These are phyloP conservation scores for Amaranthus hypochondriacus DNA, from an alignment of 148 eudicot species.

Conservation along the genomic window DNA sequence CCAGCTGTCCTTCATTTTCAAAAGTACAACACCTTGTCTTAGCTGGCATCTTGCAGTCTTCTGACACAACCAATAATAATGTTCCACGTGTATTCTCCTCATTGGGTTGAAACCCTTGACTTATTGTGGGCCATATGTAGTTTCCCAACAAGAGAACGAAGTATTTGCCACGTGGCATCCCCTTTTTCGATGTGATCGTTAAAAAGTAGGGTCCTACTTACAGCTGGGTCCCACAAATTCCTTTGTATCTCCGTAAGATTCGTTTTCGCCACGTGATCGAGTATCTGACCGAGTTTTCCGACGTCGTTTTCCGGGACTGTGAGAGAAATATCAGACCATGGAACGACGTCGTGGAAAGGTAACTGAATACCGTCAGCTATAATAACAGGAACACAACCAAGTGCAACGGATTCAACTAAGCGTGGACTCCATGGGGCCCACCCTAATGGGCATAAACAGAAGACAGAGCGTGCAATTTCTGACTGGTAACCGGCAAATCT, in stretches of 20 bases:
- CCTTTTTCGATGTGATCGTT: constrained; percentile 33
- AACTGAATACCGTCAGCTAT: constrained; percentile 74
- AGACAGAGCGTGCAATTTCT: constrained; percentile 60
- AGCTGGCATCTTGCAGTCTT: constrained; percentile 2
- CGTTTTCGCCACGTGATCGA: neutral
- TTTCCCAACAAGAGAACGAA: constrained; percentile 33
- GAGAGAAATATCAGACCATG: constrained; percentile 66
- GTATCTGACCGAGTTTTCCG: constrained; percentile 41
- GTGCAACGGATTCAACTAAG: constrained; percentile 66
- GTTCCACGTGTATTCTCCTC: neutral
- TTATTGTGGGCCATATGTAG: constrained; percentile 21
- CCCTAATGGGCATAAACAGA: constrained; percentile 79
- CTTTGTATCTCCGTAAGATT: constrained; percentile 46
- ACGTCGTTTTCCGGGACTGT: constrained; percentile 65
- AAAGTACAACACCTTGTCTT: constrained; percentile 1
- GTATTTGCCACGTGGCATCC: constrained; percentile 72
- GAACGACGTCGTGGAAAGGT: constrained; percentile 54
- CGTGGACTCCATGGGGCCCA: constrained; percentile 99
- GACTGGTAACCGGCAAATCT: constrained; percentile 63
- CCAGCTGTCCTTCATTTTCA: constrained; percentile 21
- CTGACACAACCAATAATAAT: neutral
- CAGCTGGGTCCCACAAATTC: constrained; percentile 46
- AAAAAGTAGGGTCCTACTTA: constrained; percentile 52
- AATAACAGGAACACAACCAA: constrained; percentile 87
- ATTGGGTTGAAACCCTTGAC: neutral